These are phyloP conservation scores for Melaleuca quinquenervia DNA, from an alignment of 345 rosid genomes.

Conservation along the genomic window DNA sequence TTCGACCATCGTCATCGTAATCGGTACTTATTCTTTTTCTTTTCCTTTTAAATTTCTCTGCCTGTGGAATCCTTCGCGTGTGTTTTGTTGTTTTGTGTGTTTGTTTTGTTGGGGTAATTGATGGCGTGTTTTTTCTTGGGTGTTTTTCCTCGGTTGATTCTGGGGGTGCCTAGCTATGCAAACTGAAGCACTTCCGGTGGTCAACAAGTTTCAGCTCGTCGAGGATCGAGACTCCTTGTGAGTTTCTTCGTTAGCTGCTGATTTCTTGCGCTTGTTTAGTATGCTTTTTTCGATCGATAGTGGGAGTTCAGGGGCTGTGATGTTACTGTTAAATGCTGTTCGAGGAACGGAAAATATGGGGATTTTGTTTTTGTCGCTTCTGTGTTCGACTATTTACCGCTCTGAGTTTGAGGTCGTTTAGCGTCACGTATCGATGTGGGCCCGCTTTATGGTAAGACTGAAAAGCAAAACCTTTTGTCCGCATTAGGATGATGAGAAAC, in stretches of 20 bases:
- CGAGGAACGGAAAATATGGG: not conserved
- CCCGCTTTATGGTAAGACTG: not conserved
- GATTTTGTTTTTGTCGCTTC: not conserved
- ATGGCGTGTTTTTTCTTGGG: not conserved
- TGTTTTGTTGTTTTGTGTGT: not conserved
- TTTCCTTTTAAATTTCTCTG: not conserved
- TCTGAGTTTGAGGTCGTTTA: not conserved
- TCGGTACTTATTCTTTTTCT: slow-evolving; percentile 27
- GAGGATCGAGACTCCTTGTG: slow-evolving; percentile 47
- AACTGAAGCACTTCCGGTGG: slow-evolving; percentile 78
- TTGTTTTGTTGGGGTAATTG: not conserved
- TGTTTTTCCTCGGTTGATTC: not conserved
- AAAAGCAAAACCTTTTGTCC: not conserved
- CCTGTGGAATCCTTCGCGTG: not conserved
- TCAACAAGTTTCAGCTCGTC: slow-evolving; percentile 44
- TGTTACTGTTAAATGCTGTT: not conserved
- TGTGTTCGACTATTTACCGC: not conserved
- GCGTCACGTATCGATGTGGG: not conserved
- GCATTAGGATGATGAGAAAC: not conserved
- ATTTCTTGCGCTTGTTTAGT: not conserved
- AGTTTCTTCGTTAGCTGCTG: slow-evolving; percentile 4
- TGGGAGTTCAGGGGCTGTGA: not conserved
- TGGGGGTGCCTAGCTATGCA: slow-evolving; percentile 54
- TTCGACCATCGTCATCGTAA: slow-evolving; percentile 60
- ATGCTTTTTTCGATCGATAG: not conserved